A percentile compares a stretch with the other conserved stretches of the same genome.
Conservation (phyloP, 129 eudicot species). For the Pseudognaphalium luteoalbum region DNA sequence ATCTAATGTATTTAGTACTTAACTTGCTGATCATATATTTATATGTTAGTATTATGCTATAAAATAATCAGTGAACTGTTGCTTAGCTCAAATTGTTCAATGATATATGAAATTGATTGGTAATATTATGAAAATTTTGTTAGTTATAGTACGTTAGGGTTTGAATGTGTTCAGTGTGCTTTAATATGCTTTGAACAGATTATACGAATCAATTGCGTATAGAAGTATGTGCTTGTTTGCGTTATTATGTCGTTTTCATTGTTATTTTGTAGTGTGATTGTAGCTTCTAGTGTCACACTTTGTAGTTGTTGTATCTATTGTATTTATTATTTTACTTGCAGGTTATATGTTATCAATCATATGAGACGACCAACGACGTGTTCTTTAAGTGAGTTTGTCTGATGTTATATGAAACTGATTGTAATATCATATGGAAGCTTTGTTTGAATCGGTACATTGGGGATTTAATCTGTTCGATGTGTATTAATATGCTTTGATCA, state of each 20-base stretch:
- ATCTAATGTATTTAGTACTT: not conserved
- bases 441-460: not conserved
- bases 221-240: not conserved
- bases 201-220: not conserved
- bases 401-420: not conserved
- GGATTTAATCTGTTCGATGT: not conserved
- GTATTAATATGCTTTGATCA: not conserved
- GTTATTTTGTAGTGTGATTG: not conserved
- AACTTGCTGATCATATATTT: not conserved
- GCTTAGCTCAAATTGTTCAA: not conserved
- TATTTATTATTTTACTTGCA: not conserved
- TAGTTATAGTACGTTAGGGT: constrained; percentile 1
- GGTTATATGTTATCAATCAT: not conserved
- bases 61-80: constrained; percentile 14
- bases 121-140: not conserved
- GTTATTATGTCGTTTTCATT: not conserved
- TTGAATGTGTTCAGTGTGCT: constrained; percentile 21
- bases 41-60: not conserved
- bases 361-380: not conserved
- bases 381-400: not conserved
- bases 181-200: not conserved
- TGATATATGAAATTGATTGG: not conserved
- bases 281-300: constrained; percentile 10
- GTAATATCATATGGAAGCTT: not conserved
- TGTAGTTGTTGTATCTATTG: not conserved